These are phyloP conservation scores for Butyriboletus loyo DNA, from an alignment of 768 basidiomycete species.

Conservation along the genomic window DNA sequence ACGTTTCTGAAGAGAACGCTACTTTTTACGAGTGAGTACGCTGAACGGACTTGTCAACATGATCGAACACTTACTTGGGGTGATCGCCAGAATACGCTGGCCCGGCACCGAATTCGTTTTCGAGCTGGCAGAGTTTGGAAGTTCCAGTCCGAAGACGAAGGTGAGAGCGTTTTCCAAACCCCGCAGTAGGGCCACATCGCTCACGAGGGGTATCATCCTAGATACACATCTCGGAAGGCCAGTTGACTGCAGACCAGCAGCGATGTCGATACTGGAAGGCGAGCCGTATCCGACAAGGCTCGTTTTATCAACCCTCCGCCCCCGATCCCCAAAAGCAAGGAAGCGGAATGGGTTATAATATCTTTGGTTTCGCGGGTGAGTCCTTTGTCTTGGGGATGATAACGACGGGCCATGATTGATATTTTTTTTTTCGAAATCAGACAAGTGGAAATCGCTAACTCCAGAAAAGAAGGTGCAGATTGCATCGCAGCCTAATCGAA, in stretches of 20 bases:
- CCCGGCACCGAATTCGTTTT: constrained; percentile 28
- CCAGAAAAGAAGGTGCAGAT: constrained; percentile 22
- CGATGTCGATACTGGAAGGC: constrained; percentile 32
- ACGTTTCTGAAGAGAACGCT: constrained; percentile 24
- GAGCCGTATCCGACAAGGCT: constrained; percentile 26
- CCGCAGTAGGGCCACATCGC: background rate
- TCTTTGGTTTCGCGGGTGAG: constrained; percentile 25
- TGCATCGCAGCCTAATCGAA: constrained; percentile 6
- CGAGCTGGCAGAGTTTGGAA: constrained; percentile 24
- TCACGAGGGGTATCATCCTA: constrained; percentile 1
- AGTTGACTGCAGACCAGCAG: constrained; percentile 20
- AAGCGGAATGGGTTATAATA: constrained; percentile 10
- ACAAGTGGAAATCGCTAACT: constrained; percentile 23
- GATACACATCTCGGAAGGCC: constrained; percentile 26
- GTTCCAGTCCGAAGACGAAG: constrained; percentile 30
- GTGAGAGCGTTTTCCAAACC: constrained; percentile 2
- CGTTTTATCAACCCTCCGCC: constrained; percentile 28
- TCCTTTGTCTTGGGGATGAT: background rate
- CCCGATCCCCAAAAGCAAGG: constrained; percentile 8
- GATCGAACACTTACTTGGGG: background rate
- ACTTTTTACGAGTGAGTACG: constrained; percentile 27
- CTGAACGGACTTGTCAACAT: background rate
- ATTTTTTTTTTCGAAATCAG: constrained; percentile 2
- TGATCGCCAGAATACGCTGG: constrained; percentile 26
- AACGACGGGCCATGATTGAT: background rate